Evolutionary conservation across 345 rosid species (phyloP), one percentile per base, ranked within the genome.

Genomic region (Aquilaria sinensis): DNA sequence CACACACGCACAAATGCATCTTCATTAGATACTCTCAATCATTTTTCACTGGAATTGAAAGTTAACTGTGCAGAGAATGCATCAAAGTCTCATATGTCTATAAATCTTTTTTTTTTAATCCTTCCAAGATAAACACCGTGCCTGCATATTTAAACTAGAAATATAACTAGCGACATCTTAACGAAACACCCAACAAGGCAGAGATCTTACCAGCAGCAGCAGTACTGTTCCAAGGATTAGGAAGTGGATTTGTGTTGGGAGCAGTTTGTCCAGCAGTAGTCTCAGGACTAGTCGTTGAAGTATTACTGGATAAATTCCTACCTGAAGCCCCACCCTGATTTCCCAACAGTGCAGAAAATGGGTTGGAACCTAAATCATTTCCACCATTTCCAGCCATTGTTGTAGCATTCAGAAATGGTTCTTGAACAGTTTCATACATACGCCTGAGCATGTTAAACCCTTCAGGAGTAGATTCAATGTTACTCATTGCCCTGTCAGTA

Each of bases 371-470:
- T 2, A 69, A 23, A 65, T 75, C 80, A 61, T 64, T 83, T 64
- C 81, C 82, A 64, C 69, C 66, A 69, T 80, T 88, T 63, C 81
- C 88, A 2, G 81, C 79, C 90, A 85, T 80, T 30, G 91, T 79
- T 3, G 95, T 90, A 61, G 94, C 92, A 74, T 86, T 86, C 76
- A 82, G 51, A n/a, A 88, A 76, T 16, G 96, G 96, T 74, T 90
- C 94, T 68, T 90, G 94, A 62, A 86, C 92, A 76, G 82, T 88
- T 80, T 85, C 96, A 77, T 88, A 88, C 97, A 88, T 90, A 61
- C 89, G 94, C 74, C 98, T 81, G 47, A 87, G 90, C 88, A 84
- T 85, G 79, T 86, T 90, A 73, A 88, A 86, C 51, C 94, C 95
- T 77, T 85, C 96, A 0, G 95, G 97, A 66, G 88, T 85, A 69